Evolutionary conservation across 805 yeast species (phyloP).

Genomic region (Candida parachauliodes): DNA sequence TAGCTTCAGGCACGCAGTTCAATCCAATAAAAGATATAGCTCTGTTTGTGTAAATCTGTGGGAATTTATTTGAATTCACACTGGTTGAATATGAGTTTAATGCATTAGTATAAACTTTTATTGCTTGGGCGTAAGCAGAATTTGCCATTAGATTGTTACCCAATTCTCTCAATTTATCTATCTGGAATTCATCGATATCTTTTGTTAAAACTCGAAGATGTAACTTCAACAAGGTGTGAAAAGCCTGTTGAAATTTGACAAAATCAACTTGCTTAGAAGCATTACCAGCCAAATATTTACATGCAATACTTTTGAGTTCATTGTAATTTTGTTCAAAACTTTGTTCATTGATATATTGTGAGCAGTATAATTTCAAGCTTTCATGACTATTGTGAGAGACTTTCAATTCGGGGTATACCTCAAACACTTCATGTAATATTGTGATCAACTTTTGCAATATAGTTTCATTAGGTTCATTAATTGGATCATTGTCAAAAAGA

Average conservation of each 20-base stretch:
- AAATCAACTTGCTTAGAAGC: not conserved
- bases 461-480: not conserved
- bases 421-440: conserved; percentile 1
- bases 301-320: not conserved
- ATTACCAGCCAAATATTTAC: not conserved
- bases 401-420: conserved; percentile 1
- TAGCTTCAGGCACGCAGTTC: conserved; percentile 38
- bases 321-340: not conserved
- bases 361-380: not conserved
- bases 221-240: not conserved
- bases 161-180: conserved; percentile 29
- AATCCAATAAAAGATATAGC: conserved; percentile 41
- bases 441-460: not conserved
- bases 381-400: not conserved
- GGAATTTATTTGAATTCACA: conserved; percentile 14
- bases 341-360: not conserved
- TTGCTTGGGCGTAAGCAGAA: conserved; percentile 36
- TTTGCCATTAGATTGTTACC: conserved; percentile 39
- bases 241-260: not conserved
- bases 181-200: not conserved
- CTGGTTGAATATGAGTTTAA: conserved; percentile 18
- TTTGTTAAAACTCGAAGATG: not conserved
- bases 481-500: too few species aligned
- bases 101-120: conserved; percentile 36
- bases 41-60: conserved; percentile 35